Percentiles rank a stretch among this genome's conserved stretches.
phyloP scores from a whole-genome alignment of 441 rosid genomes.

The Populus hybrid region DNA sequence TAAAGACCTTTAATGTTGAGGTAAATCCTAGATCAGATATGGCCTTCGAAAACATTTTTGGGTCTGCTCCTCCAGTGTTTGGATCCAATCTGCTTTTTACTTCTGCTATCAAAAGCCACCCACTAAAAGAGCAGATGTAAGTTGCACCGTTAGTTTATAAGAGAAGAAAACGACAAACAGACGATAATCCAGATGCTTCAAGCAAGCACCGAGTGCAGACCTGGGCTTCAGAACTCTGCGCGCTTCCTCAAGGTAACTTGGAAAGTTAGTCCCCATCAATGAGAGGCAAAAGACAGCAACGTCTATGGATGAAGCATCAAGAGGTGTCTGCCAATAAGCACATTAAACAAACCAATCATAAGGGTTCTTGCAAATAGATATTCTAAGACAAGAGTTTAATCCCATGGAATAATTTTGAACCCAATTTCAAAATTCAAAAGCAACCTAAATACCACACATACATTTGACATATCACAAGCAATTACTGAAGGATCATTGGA shows the following conservation, averaged over 20 bases:
- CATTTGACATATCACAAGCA: conserved; percentile 91
- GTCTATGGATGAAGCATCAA: conserved; percentile 61
- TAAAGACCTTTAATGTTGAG: conserved; percentile 44
- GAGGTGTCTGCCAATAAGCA: conserved; percentile 54
- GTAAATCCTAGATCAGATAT: conserved; percentile 71
- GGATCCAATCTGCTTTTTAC: conserved; percentile 95
- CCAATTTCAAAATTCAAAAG: neutral
- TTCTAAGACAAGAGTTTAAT: neutral
- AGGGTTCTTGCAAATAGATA: conserved; percentile 6
- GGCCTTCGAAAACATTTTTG: conserved; percentile 62
- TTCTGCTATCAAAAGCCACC: conserved; percentile 94
- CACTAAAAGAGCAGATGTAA: conserved; percentile 37
- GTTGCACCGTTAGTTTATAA: neutral
- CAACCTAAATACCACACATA: conserved; percentile 22
- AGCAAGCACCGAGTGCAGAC: conserved; percentile 28
- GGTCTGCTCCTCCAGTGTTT: conserved; percentile 79
- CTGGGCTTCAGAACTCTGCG: conserved; percentile 85
- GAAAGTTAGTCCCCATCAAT: conserved; percentile 84
- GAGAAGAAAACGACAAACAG: neutral
- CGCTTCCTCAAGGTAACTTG: conserved; percentile 73
- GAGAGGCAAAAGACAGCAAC: conserved; percentile 92
- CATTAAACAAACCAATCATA: neutral
- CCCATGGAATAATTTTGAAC: neutral
- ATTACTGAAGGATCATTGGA: conserved; percentile 73
- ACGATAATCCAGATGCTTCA: conserved; percentile 3